Conservation (phyloP, 768 basidiomycete genomes). For the Guyanaporus albipodus region DNA sequence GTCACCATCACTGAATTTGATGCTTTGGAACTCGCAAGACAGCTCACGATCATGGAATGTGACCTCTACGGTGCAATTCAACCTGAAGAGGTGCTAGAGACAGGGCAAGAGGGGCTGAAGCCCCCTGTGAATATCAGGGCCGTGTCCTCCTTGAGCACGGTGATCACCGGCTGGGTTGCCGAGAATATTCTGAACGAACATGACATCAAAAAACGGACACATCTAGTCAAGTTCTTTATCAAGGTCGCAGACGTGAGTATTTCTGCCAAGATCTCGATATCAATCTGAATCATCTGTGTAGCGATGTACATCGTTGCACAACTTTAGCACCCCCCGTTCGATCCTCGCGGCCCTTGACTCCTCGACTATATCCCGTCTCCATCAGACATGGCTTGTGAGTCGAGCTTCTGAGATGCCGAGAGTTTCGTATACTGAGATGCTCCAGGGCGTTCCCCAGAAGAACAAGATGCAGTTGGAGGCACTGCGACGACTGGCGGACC, state of each 20-base stretch:
- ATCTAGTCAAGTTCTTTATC: slow-evolving; percentile 86
- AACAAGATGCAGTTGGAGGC: slow-evolving; percentile 74
- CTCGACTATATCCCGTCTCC: slow-evolving; percentile 87
- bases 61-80: slow-evolving; percentile 81
- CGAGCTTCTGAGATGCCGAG: not conserved
- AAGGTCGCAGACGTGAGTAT: slow-evolving; percentile 82
- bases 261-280: slow-evolving; percentile 1
- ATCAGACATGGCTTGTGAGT: slow-evolving; percentile 91
- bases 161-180: slow-evolving; percentile 93
- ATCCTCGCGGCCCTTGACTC: slow-evolving; percentile 94
- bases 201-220: slow-evolving; percentile 80
- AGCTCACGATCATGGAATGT: slow-evolving; percentile 92
- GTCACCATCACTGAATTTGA: slow-evolving; percentile 90
- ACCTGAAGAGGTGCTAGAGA: slow-evolving; percentile 85
- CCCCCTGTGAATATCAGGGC: slow-evolving; percentile 72
- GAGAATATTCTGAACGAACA: slow-evolving; percentile 90
- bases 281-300: slow-evolving; percentile 31
- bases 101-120: slow-evolving; percentile 65
- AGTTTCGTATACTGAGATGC: slow-evolving; percentile 6
- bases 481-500: slow-evolving; percentile 84
- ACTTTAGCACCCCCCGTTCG: slow-evolving; percentile 90
- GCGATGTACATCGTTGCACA: slow-evolving; percentile 81
- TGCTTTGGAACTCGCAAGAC: slow-evolving; percentile 84
- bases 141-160: slow-evolving; percentile 84
- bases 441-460: slow-evolving; percentile 80